These are phyloP conservation scores for Yarrowia deformans DNA, from an alignment of 805 yeast species.

Conservation along the genomic window DNA sequence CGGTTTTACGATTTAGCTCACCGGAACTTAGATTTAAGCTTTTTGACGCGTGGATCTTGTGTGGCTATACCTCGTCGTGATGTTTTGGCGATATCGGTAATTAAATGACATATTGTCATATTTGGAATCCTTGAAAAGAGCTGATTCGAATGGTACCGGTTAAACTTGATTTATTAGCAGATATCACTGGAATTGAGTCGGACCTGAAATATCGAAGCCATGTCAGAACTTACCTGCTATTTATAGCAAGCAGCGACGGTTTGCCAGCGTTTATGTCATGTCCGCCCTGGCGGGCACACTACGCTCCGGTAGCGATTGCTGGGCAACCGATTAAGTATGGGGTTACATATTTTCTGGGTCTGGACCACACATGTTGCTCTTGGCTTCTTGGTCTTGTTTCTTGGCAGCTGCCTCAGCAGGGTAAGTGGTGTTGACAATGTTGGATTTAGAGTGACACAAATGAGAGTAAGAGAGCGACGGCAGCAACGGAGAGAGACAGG, in stretches of 20 bases:
- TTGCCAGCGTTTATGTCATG: background rate
- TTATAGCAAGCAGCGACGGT: background rate
- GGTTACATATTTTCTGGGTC: background rate
- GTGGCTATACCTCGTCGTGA: constrained; percentile 3
- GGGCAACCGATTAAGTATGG: constrained; percentile 9
- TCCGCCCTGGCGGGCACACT: background rate
- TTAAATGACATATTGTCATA: too few species aligned
- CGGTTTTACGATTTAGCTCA: constrained; percentile 6
- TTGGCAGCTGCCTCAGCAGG: constrained; percentile 19
- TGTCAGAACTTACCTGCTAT: constrained; percentile 4
- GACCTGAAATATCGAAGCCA: background rate
- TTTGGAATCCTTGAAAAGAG: background rate
- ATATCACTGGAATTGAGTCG: background rate
- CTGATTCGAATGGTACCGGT: background rate
- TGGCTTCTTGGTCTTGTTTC: background rate
- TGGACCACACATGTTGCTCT: background rate
- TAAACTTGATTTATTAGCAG: background rate
- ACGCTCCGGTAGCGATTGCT: background rate
- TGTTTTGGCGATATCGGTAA: background rate
- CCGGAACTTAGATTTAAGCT: background rate
- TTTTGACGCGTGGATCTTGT: constrained; percentile 13
- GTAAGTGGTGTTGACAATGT: background rate
- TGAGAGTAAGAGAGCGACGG: background rate
- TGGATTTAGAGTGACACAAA: background rate
- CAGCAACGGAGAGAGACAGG: background rate